Evolutionary conservation across 2,329 filamentous ascomycete genomes (phyloP).

Genomic region (Calonectria fujianensis): DNA sequence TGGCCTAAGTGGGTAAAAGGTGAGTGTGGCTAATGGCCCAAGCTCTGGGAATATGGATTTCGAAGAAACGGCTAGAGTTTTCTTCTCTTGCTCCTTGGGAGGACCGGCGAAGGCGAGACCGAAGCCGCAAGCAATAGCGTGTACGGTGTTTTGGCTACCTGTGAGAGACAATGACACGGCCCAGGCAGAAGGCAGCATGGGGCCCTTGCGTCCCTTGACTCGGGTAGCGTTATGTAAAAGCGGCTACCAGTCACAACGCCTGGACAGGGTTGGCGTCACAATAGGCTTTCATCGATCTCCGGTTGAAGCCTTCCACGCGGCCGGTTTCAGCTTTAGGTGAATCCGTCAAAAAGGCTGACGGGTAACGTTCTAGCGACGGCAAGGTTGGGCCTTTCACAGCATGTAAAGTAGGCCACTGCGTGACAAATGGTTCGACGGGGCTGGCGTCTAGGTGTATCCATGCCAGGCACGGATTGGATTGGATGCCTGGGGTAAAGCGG

Average conservation of each 20-base stretch:
- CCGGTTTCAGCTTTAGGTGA: constrained; percentile 57
- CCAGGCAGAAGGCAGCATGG: constrained; percentile 36
- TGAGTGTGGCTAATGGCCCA: constrained; percentile 6
- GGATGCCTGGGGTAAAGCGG: constrained; percentile 55
- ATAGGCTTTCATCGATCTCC: constrained; percentile 46
- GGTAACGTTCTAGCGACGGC: constrained; percentile 41
- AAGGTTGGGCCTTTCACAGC: constrained; percentile 30
- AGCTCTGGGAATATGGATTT: constrained; percentile 9
- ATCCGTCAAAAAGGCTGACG: constrained; percentile 44
- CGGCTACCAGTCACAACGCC: constrained; percentile 40
- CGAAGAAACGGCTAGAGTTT: constrained; percentile 9
- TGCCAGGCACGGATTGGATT: constrained; percentile 52
- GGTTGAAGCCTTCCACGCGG: constrained; percentile 45
- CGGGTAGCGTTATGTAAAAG: constrained; percentile 32
- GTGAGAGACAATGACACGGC: constrained; percentile 39
- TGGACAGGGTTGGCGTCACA: constrained; percentile 28
- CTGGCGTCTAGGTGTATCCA: constrained; percentile 38
- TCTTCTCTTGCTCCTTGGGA: neutral
- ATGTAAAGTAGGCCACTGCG: constrained; percentile 33
- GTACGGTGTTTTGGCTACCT: constrained; percentile 34
- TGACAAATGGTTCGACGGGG: constrained; percentile 53
- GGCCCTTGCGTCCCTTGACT: constrained; percentile 32
- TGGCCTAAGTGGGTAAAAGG: constrained; percentile 1
- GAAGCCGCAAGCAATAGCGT: constrained; percentile 36
- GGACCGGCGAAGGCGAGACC: constrained; percentile 21